phyloP scores from a whole-genome alignment of 2,329 filamentous ascomycete genomes.

The Trichophyton equinum region DNA sequence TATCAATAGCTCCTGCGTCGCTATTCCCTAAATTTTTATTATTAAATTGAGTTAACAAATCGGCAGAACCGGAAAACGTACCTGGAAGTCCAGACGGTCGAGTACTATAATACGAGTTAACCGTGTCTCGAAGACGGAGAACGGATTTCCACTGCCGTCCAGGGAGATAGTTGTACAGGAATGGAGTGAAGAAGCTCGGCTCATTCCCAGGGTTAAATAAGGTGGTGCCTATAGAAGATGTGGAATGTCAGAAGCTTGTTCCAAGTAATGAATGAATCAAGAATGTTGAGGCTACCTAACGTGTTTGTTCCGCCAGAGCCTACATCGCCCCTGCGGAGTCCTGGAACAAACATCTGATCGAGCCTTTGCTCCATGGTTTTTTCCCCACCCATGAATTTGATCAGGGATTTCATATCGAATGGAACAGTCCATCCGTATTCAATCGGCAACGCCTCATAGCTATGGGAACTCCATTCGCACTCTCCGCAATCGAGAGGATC shows the following conservation, averaged over 20 bases:
- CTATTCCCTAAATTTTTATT: conserved; percentile 26
- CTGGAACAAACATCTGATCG: conserved; percentile 36
- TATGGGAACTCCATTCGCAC: conserved; percentile 53
- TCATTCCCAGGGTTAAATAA: conserved; percentile 41
- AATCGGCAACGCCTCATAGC: conserved; percentile 46
- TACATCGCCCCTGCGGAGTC: background rate
- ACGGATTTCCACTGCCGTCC: conserved; percentile 52
- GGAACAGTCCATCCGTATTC: conserved; percentile 54
- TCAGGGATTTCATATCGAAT: conserved; percentile 48
- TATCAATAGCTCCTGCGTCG: conserved; percentile 38
- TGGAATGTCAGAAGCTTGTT: background rate
- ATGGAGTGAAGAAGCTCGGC: conserved; percentile 54
- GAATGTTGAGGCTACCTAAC: conserved; percentile 46
- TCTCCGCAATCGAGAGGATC: conserved; percentile 46
- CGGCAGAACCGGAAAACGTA: background rate
- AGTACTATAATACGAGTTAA: conserved; percentile 33
- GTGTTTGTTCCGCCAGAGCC: conserved; percentile 18
- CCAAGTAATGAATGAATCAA: conserved; percentile 5
- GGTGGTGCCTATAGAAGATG: conserved; percentile 15
- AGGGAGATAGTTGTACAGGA: conserved; percentile 53
- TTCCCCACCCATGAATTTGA: conserved; percentile 40
- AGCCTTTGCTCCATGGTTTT: conserved; percentile 45
- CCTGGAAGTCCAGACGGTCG: conserved; percentile 28
- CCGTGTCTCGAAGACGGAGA: conserved; percentile 36
- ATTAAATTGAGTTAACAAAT: background rate